Percentiles rank a stretch among this genome's conserved stretches.
Evolutionary conservation across 176 grass and related monocot species (phyloP).

Genomic region (Lolium perenne): DNA sequence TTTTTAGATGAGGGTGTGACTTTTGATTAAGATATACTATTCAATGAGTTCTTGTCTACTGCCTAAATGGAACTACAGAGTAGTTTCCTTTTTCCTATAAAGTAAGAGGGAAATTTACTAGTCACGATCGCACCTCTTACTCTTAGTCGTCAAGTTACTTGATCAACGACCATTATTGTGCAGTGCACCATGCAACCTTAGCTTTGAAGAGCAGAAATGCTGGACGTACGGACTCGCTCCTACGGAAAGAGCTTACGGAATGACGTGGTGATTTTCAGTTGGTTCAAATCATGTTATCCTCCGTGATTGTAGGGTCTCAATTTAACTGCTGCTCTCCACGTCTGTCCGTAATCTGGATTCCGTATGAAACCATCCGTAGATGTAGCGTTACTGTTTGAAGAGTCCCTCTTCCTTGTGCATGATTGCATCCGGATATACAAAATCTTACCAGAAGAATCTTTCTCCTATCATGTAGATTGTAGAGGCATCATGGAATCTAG

Average conservation of each 20-base stretch:
- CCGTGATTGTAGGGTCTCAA: too few relatives aligned
- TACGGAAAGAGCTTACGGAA: too few relatives aligned
- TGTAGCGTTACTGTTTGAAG: too few relatives aligned
- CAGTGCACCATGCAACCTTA: constrained; percentile 27
- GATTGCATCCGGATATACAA: constrained; percentile 36
- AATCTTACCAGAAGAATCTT: constrained; percentile 29
- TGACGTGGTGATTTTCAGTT: too few relatives aligned
- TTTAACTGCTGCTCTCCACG: too few relatives aligned
- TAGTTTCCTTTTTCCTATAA: neutral
- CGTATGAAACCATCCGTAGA: too few relatives aligned
- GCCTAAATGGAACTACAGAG: neutral
- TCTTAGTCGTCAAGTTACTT: constrained; percentile 31
- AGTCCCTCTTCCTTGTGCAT: neutral
- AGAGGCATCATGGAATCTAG: constrained; percentile 16
- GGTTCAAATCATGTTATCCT: too few relatives aligned
- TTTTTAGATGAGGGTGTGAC: neutral
- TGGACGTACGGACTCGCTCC: too few relatives aligned
- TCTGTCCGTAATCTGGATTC: too few relatives aligned
- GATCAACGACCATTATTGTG: constrained; percentile 14
- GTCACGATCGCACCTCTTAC: neutral
- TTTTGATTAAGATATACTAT: neutral
- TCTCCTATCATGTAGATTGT: constrained; percentile 24
- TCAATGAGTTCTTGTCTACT: neutral
- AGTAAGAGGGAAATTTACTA: neutral
- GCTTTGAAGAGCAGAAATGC: constrained; percentile 10